phyloP scores from a whole-genome alignment of 1,284 basidiomycete species.

The Inonotus hispidus region DNA sequence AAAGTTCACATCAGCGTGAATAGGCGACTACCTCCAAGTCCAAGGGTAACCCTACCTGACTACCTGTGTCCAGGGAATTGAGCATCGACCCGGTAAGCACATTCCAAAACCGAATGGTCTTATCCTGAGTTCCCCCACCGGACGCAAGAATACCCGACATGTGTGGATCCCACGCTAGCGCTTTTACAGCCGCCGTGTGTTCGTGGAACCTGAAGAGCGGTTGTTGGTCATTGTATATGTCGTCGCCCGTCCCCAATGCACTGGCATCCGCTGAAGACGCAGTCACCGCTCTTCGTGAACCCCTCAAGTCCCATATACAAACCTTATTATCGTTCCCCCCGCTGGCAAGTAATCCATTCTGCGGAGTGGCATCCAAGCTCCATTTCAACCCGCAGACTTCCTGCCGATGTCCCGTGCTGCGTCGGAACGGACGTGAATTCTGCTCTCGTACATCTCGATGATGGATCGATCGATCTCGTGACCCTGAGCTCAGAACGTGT shows the following conservation, averaged over 20 bases:
- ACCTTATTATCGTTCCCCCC: slow-evolving; percentile 99
- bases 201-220: slow-evolving; percentile 95
- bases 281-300: slow-evolving; percentile 45
- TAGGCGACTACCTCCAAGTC: not conserved
- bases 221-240: slow-evolving; percentile 46
- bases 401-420: slow-evolving; percentile 82
- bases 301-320: slow-evolving; percentile 88
- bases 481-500: slow-evolving; percentile 85
- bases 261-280: not conserved
- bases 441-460: slow-evolving; percentile 88
- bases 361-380: slow-evolving; percentile 60
- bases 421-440: slow-evolving; percentile 66
- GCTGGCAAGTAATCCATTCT: slow-evolving; percentile 76
- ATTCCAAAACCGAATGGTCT: slow-evolving; percentile 98
- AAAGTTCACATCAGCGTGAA: not conserved
- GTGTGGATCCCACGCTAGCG: slow-evolving; percentile 97
- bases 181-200: slow-evolving; percentile 96
- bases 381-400: slow-evolving; percentile 97
- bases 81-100: slow-evolving; percentile 82
- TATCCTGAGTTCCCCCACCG: slow-evolving; percentile 97
- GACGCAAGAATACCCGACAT: slow-evolving; percentile 87
- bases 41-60: slow-evolving; percentile 62
- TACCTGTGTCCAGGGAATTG: slow-evolving; percentile 86
- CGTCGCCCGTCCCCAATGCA: slow-evolving; percentile 21
- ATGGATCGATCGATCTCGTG: slow-evolving; percentile 85